phyloP scores from a whole-genome alignment of 2,329 filamentous ascomycete genomes.

The Leptoxyphium fumago region DNA sequence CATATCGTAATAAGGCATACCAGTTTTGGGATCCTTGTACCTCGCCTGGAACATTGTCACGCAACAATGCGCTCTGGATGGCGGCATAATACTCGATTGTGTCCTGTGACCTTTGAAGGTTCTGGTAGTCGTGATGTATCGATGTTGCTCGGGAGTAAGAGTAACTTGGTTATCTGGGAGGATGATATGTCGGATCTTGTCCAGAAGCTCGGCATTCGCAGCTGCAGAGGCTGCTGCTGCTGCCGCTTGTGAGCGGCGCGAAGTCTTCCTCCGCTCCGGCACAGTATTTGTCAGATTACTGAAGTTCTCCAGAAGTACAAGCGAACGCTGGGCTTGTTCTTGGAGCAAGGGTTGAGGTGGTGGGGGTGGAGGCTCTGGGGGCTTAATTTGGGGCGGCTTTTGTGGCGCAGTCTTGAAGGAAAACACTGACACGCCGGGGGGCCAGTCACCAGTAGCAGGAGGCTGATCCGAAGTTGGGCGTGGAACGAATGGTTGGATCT shows the following conservation, averaged over 20 bases:
- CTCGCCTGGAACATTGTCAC: conserved; percentile 58
- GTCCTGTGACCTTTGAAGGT: conserved; percentile 18
- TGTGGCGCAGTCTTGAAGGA: conserved; percentile 1
- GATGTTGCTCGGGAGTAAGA: conserved; percentile 35
- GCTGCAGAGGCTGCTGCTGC: conserved; percentile 3
- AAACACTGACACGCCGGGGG: neutral
- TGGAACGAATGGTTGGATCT: neutral
- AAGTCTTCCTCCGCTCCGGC: neutral
- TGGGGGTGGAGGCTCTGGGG: conserved; percentile 9
- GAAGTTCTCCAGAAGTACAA: conserved; percentile 21
- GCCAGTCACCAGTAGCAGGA: conserved; percentile 7
- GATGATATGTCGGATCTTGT: conserved; percentile 38
- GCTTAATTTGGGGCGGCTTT: conserved; percentile 5
- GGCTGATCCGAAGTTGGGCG: conserved; percentile 2
- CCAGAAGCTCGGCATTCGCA: conserved; percentile 5
- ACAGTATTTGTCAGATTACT: conserved; percentile 12
- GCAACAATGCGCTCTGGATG: conserved; percentile 44
- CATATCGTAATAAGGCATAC: conserved; percentile 64
- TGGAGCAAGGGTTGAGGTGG: conserved; percentile 12
- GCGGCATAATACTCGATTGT: conserved; percentile 18
- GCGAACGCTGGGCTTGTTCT: conserved; percentile 20
- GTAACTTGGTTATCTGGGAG: conserved; percentile 30
- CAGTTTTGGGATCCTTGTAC: conserved; percentile 74
- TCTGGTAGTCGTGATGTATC: conserved; percentile 38
- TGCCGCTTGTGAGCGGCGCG: conserved; percentile 1